A percentile compares a stretch with the other conserved stretches of the same genome.
Conservation (phyloP, 805 yeast genomes). For the Metschnikowia orientalis region DNA sequence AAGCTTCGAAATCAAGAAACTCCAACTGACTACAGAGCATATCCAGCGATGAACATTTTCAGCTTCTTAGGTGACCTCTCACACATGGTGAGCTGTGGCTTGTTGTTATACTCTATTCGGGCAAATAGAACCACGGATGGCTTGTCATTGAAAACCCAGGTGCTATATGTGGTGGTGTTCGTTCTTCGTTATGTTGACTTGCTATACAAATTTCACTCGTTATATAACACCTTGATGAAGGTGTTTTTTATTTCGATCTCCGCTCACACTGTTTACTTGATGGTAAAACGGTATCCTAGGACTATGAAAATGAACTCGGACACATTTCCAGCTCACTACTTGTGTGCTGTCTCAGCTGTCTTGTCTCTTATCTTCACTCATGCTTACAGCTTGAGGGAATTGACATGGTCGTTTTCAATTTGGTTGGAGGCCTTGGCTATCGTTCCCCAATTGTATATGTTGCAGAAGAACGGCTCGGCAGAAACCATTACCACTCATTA, state of each 20-base stretch:
- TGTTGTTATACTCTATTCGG: conserved; percentile 68
- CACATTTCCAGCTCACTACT: conserved; percentile 68
- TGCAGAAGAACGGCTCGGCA: conserved; percentile 86
- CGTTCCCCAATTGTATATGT: conserved; percentile 85
- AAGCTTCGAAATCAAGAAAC: too few relatives aligned
- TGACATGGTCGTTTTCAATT: conserved; percentile 81
- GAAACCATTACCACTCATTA: conserved; percentile 86
- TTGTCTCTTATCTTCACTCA: conserved; percentile 58
- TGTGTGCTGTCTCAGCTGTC: conserved; percentile 59
- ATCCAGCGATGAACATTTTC: conserved; percentile 38
- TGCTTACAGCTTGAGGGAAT: conserved; percentile 56
- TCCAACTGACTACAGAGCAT: too few relatives aligned
- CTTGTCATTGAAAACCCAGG: conserved; percentile 83
- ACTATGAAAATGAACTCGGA: conserved; percentile 60
- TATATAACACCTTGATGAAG: conserved; percentile 81
- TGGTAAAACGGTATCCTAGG: conserved; percentile 57
- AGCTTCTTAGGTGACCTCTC: conserved; percentile 65
- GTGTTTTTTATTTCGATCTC: conserved; percentile 74
- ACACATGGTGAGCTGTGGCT: conserved; percentile 74
- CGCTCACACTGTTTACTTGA: conserved; percentile 65
- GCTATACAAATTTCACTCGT: conserved; percentile 51
- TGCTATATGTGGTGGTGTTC: conserved; percentile 69
- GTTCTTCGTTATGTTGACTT: conserved; percentile 69
- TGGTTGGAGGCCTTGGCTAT: conserved; percentile 95
- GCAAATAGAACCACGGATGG: conserved; percentile 69